phyloP scores from a whole-genome alignment of 1,139 yeast species.

The Eremothecium gossypii region DNA sequence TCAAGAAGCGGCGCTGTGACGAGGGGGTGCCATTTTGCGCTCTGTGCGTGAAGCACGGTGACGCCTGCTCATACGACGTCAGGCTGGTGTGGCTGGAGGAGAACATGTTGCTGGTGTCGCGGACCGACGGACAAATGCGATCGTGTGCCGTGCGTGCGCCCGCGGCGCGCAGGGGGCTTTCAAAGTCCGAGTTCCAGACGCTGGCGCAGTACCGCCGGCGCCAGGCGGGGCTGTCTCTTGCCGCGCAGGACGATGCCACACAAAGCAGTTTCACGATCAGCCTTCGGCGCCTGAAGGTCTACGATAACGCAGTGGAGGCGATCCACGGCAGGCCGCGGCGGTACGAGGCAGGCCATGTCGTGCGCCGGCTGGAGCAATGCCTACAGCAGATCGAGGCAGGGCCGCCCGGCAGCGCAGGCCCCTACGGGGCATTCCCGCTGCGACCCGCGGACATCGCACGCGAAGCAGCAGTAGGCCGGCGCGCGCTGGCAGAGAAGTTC shows the following conservation, averaged over 20 bases:
- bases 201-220: constrained; percentile 9
- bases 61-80: constrained; percentile 24
- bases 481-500: neutral
- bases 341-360: constrained; percentile 18
- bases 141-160: constrained; percentile 1
- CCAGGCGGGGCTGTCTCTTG: neutral
- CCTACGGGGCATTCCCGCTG: neutral
- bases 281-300: constrained; percentile 25
- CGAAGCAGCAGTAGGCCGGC: neutral
- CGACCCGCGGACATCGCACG: neutral
- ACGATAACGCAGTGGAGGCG: constrained; percentile 20
- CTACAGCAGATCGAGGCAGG: constrained; percentile 15
- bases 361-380: constrained; percentile 13
- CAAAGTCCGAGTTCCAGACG: constrained; percentile 7
- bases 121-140: constrained; percentile 3
- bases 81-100: constrained; percentile 22
- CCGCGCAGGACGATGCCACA: neutral
- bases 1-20: constrained; percentile 26
- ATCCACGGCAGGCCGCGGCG: constrained; percentile 15
- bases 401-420: neutral
- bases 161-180: constrained; percentile 3
- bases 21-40: constrained; percentile 21
- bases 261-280: constrained; percentile 20
- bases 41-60: constrained; percentile 18
- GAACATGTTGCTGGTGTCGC: constrained; percentile 13